Evolutionary conservation across 1,284 basidiomycete species (phyloP), one percentile per base, ranked within the genome.

Genomic region (Fomitopsis schrenkii): DNA sequence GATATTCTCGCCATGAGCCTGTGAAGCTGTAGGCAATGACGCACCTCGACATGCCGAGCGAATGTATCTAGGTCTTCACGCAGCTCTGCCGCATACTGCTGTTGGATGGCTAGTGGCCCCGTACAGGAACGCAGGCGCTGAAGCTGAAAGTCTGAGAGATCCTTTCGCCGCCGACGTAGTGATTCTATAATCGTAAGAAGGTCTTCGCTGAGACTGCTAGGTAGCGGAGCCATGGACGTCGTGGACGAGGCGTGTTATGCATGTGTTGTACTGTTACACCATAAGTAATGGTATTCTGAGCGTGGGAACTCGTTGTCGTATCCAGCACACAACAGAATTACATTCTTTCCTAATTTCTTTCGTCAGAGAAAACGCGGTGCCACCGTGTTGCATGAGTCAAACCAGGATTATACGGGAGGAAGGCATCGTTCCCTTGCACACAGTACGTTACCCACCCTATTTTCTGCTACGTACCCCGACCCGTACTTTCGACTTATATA

Each of bases 21-120:
- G 26, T 38, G 7, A 5, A 5, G 9, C 22, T 14, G 19, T 40
- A 5, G 10, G 44, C 45, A 61, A 5, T 12, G 42, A 69, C 85
- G 65, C 67, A 94, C 93, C 80, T 94, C 88, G 14, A 95, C 75
- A 61, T 88, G 83, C 48, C 78, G 79, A 3, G 80, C 77, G 36
- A 92, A 80, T 0, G 73, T 69, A 50, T 88, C 87, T 14, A 94
- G 75, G 67, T 95, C 93, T 59, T 89, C 87, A 38, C 90, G 79
- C 60, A 95, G 72, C 71, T 94, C 93, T 2, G 84, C 84, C 0
- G 86, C 85, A 57, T 91, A 80, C 57, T 85, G 83, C 69, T 93
- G 88, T 67, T 95, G 93, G 5, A 84, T 70, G 0, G 80, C 71
- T 5, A 91, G 74, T 2, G 92, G 87, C 0, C 89, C 91, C 12